Base-by-base conservation (phyloP, 2,329 filamentous ascomycete species). In the Diaporthe destruens region DNA sequence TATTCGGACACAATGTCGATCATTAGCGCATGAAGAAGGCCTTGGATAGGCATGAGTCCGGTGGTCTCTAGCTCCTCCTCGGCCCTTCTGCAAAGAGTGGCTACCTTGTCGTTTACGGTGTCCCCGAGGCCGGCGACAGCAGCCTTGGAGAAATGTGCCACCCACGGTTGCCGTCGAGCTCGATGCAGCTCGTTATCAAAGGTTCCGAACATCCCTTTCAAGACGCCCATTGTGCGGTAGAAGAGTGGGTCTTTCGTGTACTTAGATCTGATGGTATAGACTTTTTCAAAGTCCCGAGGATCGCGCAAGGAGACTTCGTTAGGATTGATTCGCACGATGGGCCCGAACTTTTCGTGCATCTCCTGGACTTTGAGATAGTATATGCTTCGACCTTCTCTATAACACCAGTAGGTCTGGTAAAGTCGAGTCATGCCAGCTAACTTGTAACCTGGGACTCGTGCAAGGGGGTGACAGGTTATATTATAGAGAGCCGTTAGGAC, bases 221-320 rank as follows among this genome's bases (percentile, higher is more conserved):
- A 54, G 51, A 54, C 51, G n/a, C 51, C 51, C 51, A 54, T 54
- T 54, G 51, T 54, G 51, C 51, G 51, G 11, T 54, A 54, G 23
- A 54, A 54, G 11, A 54, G 51, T 29, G 51, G 51, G 51, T 54
- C 51, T 11, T 54, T 54, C 3, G 51, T 29, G 51, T 54, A 54
- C 16, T 54, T 54, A 29, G 51, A 54, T 29, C 51, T 54, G 51
- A 54, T 54, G 11, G 51, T 54, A 29, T 54, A 54, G 23, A 54
- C 51, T 29, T 54, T 54, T 29, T 54, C 51, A 54, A 29, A 54
- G 51, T 54, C 51, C 29, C 29, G 51, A 29, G 51, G 51, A 29
- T 54, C 25, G 51, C 51, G 51, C 51, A 54, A 29, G 23, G 51
- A 54, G 51, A 54, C 51, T 54, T 54, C 51, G 23, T 54, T 54